Conservation (phyloP, 2,329 filamentous ascomycete genomes). For the Paecilomyces sp. region DNA sequence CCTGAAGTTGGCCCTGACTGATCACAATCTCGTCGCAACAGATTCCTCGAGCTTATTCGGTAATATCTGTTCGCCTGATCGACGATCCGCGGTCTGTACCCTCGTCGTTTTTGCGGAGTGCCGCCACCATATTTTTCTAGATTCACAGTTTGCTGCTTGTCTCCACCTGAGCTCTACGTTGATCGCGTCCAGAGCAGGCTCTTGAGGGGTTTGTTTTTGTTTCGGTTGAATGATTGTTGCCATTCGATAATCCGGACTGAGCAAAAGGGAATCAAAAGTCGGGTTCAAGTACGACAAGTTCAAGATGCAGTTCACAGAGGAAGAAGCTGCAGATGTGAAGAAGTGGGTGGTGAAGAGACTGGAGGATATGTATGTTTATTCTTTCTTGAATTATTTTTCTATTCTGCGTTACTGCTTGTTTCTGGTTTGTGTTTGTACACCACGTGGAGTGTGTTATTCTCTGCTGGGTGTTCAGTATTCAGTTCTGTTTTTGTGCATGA, state of each 20-base stretch:
- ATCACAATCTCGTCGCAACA: not conserved
- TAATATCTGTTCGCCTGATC: not conserved
- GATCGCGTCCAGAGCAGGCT: not conserved
- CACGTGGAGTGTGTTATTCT: not conserved
- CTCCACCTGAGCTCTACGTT: not conserved
- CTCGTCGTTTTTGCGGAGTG: not conserved
- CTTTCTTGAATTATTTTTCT: not conserved
- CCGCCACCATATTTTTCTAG: not conserved
- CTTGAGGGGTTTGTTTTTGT: too few species aligned
- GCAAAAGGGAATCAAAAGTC: too few species aligned
- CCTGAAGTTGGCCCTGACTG: not conserved
- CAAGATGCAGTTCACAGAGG: constrained; percentile 49
- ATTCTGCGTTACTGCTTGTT: not conserved
- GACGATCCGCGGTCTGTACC: not conserved
- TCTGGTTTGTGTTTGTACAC: too few species aligned
- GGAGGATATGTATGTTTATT: constrained; percentile 46
- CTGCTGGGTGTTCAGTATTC: not conserved
- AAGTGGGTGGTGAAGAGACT: constrained; percentile 52
- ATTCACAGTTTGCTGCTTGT: not conserved
- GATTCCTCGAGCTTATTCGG: not conserved
- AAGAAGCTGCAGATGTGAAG: constrained; percentile 47
- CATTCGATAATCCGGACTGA: too few species aligned
- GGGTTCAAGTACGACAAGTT: not conserved
- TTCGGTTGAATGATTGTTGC: too few species aligned
- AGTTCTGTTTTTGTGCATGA: not conserved